Conservation (phyloP, 495 filamentous ascomycete genomes). For the Apodospora peruviana region DNA sequence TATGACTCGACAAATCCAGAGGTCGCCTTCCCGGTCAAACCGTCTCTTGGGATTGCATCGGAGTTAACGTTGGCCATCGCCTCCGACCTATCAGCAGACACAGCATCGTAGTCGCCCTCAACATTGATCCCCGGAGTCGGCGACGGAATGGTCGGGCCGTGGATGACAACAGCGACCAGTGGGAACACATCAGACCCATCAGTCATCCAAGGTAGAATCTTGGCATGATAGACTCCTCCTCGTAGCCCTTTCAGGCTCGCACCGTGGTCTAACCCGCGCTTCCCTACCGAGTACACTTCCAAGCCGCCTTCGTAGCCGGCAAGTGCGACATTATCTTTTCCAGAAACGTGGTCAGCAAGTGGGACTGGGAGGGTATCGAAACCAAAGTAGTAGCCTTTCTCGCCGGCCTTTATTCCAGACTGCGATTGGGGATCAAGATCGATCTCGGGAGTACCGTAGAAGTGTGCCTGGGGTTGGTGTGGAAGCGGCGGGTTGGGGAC, state of each 20-base stretch:
- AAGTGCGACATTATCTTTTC: slow-evolving; percentile 63
- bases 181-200: slow-evolving; percentile 41
- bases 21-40: slow-evolving; percentile 1
- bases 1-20: slow-evolving; percentile 50
- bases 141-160: slow-evolving; percentile 56
- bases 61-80: slow-evolving; percentile 22
- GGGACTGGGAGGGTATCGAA: slow-evolving; percentile 62
- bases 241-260: slow-evolving; percentile 67
- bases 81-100: slow-evolving; percentile 35
- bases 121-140: slow-evolving; percentile 24
- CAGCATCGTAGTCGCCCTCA: slow-evolving; percentile 33
- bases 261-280: slow-evolving; percentile 57
- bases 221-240: slow-evolving; percentile 76
- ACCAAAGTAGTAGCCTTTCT: slow-evolving; percentile 67
- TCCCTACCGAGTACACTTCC: slow-evolving; percentile 64
- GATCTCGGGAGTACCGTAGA: slow-evolving; percentile 60
- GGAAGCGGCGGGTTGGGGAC: slow-evolving; percentile 63
- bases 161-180: slow-evolving; percentile 67
- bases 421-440: slow-evolving; percentile 56
- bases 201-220: slow-evolving; percentile 57
- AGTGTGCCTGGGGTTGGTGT: slow-evolving; percentile 74
- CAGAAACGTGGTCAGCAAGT: slow-evolving; percentile 39
- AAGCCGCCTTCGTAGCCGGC: slow-evolving; percentile 71
- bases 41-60: slow-evolving; percentile 17
- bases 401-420: slow-evolving; percentile 50